phyloP scores from a whole-genome alignment of 495 filamentous ascomycete species.

The Tuber calosporum region DNA sequence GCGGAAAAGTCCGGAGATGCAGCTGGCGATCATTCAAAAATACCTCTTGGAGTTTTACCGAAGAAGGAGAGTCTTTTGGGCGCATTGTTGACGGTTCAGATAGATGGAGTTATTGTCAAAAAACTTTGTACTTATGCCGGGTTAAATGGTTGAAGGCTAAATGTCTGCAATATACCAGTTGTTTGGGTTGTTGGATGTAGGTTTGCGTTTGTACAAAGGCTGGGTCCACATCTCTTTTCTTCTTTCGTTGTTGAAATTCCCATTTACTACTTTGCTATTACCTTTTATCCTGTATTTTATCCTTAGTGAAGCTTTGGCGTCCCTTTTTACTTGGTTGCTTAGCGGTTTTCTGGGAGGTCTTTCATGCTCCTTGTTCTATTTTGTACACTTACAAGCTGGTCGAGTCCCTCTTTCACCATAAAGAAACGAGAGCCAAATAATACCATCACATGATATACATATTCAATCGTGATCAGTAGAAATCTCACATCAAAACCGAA shows the following conservation, averaged over 20 bases:
- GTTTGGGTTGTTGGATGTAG: slow-evolving; percentile 14
- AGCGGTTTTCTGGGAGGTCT: slow-evolving; percentile 34
- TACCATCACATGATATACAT: slow-evolving; percentile 18
- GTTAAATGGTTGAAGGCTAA: slow-evolving; percentile 37
- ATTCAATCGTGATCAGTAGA: not conserved
- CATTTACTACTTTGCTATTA: slow-evolving; percentile 39
- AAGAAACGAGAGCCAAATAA: slow-evolving; percentile 34
- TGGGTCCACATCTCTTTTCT: slow-evolving; percentile 31
- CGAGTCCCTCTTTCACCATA: slow-evolving; percentile 29
- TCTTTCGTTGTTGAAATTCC: slow-evolving; percentile 37
- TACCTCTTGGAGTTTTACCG: slow-evolving; percentile 62
- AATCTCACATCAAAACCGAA: slow-evolving; percentile 22
- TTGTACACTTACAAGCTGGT: slow-evolving; percentile 39
- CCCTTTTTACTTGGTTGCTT: slow-evolving; percentile 35
- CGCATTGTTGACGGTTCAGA: slow-evolving; percentile 58
- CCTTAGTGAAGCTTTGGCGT: slow-evolving; percentile 36
- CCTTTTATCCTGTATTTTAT: slow-evolving; percentile 37
- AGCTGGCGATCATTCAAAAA: slow-evolving; percentile 46
- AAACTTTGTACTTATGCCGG: slow-evolving; percentile 66
- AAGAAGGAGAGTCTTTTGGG: slow-evolving; percentile 63
- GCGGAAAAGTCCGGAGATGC: slow-evolving; percentile 65
- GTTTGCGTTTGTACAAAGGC: slow-evolving; percentile 40
- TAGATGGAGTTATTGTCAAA: slow-evolving; percentile 57
- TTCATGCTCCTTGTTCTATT: slow-evolving; percentile 29
- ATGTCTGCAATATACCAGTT: slow-evolving; percentile 15